Evolutionary conservation across 805 yeast genomes (phyloP), one percentile per base, ranked within the genome.

Genomic region (Candida piceae): DNA sequence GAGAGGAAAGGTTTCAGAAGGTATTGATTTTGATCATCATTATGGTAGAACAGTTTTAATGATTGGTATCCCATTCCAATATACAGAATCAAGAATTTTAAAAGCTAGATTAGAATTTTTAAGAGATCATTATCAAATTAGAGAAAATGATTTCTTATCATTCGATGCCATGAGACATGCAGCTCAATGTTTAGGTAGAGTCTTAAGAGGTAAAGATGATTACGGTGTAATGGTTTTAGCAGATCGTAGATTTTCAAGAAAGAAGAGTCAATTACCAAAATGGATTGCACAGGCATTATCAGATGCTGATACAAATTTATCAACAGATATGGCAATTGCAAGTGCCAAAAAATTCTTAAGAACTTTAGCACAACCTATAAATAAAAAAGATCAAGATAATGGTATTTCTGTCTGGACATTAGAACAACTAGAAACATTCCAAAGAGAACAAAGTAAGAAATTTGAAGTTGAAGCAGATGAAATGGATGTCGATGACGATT

Each of bases 161-260:
- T 93, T 93, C 70, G 99, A 93, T 63, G 99, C 99, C 11, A 93
- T 93, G 98, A 78, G 99, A 56, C 99, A 93, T 64, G 99, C 97
- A 4, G 97, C 99, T 0, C 99, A 93, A 61, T 93, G 99, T 63
- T 64, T 93, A 53, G 99, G 99, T 9, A 78, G 99, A 57, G 98
- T 93, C 37, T 66, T 93, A 45, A 77, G 99, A 66, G 99, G 99
- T 48, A 93, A 93, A 58, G 97, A 93, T 56, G 99, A 93, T 66
- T 93, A 93, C 60, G 99, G 99, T 45, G 84, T 93, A 49, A 93
- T 93, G 99, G 97, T 93, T 29, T 64, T 93, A 43, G 98, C 98
- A 0, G 99, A 93, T 59, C 70, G 96, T 48, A 71, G 99, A 57
- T 93, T 93, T 60, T 74, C 89, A 1, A 74, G 86, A 47, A 93